A percentile compares a stretch with the other conserved stretches of the same genome.
Conservation (phyloP, 805 yeast species). For the Nakazawaea wickerhamii region DNA sequence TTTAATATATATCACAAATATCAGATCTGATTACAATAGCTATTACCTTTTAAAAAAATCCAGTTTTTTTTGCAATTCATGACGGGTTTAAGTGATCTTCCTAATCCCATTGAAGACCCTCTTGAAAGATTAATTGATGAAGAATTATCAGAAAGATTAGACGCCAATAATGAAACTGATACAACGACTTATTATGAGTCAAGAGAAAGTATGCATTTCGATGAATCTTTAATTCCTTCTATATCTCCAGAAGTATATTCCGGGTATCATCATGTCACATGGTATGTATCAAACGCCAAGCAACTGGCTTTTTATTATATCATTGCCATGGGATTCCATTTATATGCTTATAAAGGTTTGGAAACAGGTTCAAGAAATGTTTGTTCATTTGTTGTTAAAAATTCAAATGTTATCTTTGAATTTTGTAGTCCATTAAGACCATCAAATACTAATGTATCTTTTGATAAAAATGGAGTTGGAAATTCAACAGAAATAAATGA, state of each 20-base stretch:
- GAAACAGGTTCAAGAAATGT: conserved; percentile 58
- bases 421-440: conserved; percentile 33
- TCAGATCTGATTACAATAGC: neutral
- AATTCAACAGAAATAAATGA: conserved; percentile 30
- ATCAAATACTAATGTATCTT: conserved; percentile 7
- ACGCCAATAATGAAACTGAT: neutral
- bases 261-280: conserved; percentile 62
- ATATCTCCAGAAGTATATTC: conserved; percentile 1
- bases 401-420: conserved; percentile 49
- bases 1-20: too few relatives aligned
- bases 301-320: conserved; percentile 53
- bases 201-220: neutral
- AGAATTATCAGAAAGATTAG: too few relatives aligned
- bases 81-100: conserved; percentile 1
- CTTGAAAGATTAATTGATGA: conserved; percentile 1
- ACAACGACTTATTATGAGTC: neutral
- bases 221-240: conserved; percentile 17
- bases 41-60: neutral
- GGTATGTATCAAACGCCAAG: conserved; percentile 71
- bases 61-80: neutral
- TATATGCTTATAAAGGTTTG: conserved; percentile 58
- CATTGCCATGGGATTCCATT: conserved; percentile 55
- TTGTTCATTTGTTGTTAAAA: conserved; percentile 55
- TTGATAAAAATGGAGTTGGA: conserved; percentile 9
- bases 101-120: conserved; percentile 1